Percentiles rank a stretch among this genome's conserved stretches.
phyloP scores from a whole-genome alignment of 2,329 filamentous ascomycete species.

The Stemphylium beticola region DNA sequence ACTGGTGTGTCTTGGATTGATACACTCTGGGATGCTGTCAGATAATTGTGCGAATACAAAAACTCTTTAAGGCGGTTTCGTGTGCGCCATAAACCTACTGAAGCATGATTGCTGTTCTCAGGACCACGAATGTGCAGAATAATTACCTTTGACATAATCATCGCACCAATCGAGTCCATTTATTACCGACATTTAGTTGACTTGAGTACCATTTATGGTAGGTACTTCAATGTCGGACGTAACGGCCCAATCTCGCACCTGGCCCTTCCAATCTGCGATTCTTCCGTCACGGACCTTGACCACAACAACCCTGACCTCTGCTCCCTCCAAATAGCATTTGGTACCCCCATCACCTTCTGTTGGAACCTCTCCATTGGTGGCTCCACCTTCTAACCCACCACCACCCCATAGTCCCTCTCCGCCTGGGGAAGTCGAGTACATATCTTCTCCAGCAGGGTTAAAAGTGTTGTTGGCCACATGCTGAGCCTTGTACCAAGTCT shows the following conservation, averaged over 20 bases:
- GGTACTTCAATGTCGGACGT: too few species aligned
- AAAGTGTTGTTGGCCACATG: slow-evolving; percentile 96
- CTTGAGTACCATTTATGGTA: too few species aligned
- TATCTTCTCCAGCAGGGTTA: slow-evolving; percentile 50
- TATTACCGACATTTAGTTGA: too few species aligned
- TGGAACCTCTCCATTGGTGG: slow-evolving; percentile 49
- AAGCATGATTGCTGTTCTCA: too few species aligned
- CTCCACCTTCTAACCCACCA: slow-evolving; percentile 51
- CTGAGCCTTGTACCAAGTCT: slow-evolving; percentile 79
- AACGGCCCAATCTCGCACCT: slow-evolving; percentile 75
- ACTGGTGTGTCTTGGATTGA: too few species aligned
- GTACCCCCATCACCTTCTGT: slow-evolving; percentile 55
- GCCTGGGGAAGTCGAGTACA: slow-evolving; percentile 38
- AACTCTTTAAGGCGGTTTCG: too few species aligned
- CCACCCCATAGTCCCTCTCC: slow-evolving; percentile 54
- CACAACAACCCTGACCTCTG: slow-evolving; percentile 85
- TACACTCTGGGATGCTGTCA: too few species aligned
- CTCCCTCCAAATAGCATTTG: slow-evolving; percentile 75
- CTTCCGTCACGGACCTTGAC: slow-evolving; percentile 84
- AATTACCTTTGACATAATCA: too few species aligned
- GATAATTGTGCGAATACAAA: too few species aligned
- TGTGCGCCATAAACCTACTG: too few species aligned
- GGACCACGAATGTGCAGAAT: too few species aligned
- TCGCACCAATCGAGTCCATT: too few species aligned
- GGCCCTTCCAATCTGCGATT: slow-evolving; percentile 95